These are phyloP conservation scores for Aureobasidium subglaciale DNA, from an alignment of 2,329 filamentous ascomycete genomes.

Conservation along the genomic window DNA sequence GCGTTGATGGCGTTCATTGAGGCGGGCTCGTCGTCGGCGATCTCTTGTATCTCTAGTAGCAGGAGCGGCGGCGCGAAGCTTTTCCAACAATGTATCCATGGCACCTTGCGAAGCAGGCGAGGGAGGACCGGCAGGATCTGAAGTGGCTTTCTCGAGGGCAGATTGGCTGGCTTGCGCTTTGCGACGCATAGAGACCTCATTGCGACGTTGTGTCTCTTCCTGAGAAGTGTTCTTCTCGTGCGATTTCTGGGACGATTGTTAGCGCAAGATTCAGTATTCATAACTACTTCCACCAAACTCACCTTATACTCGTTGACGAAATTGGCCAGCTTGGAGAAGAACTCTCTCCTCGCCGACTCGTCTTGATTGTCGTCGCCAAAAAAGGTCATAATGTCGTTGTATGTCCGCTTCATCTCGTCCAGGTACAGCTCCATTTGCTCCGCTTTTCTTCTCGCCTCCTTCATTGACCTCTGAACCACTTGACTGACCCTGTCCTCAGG, in stretches of 20 bases:
- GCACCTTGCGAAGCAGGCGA: slow-evolving; percentile 67
- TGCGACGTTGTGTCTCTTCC: slow-evolving; percentile 76
- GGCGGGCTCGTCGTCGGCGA: slow-evolving; percentile 72
- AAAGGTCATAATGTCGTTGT: slow-evolving; percentile 92
- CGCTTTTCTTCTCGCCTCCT: slow-evolving; percentile 89
- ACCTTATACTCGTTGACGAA: slow-evolving; percentile 92
- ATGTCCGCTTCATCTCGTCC: slow-evolving; percentile 84
- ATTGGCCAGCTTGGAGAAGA: slow-evolving; percentile 85
- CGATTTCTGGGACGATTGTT: slow-evolving; percentile 55
- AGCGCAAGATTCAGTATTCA: slow-evolving; percentile 2
- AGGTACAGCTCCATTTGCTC: slow-evolving; percentile 92
- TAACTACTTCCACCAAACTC: slow-evolving; percentile 24
- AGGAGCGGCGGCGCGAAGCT: slow-evolving; percentile 85
- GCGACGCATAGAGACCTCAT: slow-evolving; percentile 87
- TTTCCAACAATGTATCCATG: slow-evolving; percentile 94
- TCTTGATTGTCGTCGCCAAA: slow-evolving; percentile 91
- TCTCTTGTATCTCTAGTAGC: slow-evolving; percentile 85
- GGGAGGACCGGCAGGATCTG: slow-evolving; percentile 36
- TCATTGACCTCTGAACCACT: slow-evolving; percentile 89
- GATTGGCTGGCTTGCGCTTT: slow-evolving; percentile 65
- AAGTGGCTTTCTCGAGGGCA: slow-evolving; percentile 36
- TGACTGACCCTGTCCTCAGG: slow-evolving; percentile 91
- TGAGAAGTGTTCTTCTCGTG: slow-evolving; percentile 80
- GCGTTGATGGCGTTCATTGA: slow-evolving; percentile 87
- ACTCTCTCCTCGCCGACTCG: slow-evolving; percentile 87